A percentile compares a stretch with the other conserved stretches of the same genome.
Evolutionary conservation across 108 stramenopile species (phyloP).

Genomic region (Nitzschia putrida): DNA sequence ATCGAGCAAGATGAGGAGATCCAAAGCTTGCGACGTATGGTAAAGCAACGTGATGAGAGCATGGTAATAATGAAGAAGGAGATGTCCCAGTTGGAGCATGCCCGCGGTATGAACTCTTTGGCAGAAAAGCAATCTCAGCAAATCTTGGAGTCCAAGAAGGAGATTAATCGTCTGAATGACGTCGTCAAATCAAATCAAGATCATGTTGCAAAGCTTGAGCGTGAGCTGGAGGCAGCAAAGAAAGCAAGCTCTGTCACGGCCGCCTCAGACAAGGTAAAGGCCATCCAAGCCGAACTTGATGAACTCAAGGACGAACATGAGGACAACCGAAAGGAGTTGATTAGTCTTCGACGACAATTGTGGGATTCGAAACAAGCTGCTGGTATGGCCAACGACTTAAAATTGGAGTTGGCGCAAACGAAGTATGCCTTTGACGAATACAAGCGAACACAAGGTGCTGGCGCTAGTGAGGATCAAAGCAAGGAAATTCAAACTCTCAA

Average conservation of each 20-base stretch:
- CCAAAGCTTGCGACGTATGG: conserved; percentile 40
- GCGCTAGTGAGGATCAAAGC: background rate
- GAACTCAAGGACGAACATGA: conserved; percentile 49
- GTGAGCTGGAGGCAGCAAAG: conserved; percentile 15
- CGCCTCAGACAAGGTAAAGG: conserved; percentile 5
- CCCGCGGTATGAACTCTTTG: background rate
- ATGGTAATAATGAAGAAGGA: conserved; percentile 37
- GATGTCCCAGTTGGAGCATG: conserved; percentile 16
- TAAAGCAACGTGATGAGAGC: conserved; percentile 42
- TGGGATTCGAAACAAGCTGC: conserved; percentile 42
- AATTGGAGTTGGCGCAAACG: conserved; percentile 35
- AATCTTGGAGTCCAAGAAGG: conserved; percentile 7
- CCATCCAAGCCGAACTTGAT: conserved; percentile 42
- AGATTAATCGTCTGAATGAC: conserved; percentile 7
- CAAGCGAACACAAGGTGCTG: conserved; percentile 22
- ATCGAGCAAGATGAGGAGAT: conserved; percentile 86
- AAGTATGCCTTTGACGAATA: conserved; percentile 40
- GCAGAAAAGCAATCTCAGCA: background rate
- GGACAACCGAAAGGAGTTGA: conserved; percentile 37
- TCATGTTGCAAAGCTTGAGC: no score
- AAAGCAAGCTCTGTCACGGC: background rate
- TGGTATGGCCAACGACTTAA: conserved; percentile 34
- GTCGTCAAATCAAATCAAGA: conserved; percentile 14
- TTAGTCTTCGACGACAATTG: conserved; percentile 34
- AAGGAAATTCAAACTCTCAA: conserved; percentile 33